These are phyloP conservation scores for Coemansia sp. DNA, from an alignment of 192 early-diverging fungal species.

Conservation along the genomic window DNA sequence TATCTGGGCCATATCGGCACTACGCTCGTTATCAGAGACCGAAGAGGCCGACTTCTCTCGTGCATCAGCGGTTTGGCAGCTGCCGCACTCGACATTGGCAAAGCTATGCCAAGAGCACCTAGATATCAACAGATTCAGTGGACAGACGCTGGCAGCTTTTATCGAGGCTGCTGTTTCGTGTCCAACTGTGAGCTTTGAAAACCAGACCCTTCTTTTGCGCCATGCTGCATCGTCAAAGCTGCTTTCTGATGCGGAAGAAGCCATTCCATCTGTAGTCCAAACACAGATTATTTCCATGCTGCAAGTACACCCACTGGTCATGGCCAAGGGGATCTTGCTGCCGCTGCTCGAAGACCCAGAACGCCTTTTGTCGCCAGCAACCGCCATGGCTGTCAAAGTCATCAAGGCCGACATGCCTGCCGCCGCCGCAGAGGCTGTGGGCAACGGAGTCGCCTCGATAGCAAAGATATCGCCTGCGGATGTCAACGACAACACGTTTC, in stretches of 20 bases:
- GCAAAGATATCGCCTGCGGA: neutral
- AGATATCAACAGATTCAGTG: constrained; percentile 12
- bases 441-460: constrained; percentile 10
- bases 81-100: constrained; percentile 19
- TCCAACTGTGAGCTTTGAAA: constrained; percentile 28
- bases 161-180: constrained; percentile 21
- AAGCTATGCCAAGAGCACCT: constrained; percentile 22
- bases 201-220: constrained; percentile 26
- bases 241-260: constrained; percentile 21
- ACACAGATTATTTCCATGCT: constrained; percentile 30
- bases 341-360: constrained; percentile 20
- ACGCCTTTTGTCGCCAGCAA: constrained; percentile 4
- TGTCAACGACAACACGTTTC: constrained; percentile 13
- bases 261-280: constrained; percentile 38
- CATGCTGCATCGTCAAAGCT: constrained; percentile 12
- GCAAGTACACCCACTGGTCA: constrained; percentile 9
- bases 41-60: constrained; percentile 17
- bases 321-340: constrained; percentile 22
- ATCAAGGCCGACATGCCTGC: constrained; percentile 25
- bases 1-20: constrained; percentile 23
- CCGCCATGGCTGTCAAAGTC: constrained; percentile 28
- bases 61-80: constrained; percentile 20
- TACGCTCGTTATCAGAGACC: constrained; percentile 16
- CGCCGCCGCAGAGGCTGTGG: constrained; percentile 12
- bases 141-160: constrained; percentile 17